Base-by-base conservation (phyloP, 176 grass and related monocot species). In the Secale cereale region DNA sequence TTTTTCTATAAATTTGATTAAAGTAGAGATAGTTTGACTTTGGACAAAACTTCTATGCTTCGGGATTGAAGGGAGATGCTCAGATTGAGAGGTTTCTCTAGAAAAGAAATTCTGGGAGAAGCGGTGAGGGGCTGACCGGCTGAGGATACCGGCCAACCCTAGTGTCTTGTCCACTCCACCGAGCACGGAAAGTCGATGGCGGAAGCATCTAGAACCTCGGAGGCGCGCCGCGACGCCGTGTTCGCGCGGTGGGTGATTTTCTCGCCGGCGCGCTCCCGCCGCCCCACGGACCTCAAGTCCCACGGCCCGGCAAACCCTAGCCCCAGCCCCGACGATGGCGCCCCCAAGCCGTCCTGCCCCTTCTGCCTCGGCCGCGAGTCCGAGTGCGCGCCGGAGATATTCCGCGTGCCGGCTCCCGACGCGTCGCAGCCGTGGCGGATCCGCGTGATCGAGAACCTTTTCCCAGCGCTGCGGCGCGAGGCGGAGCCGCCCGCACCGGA, bases 381-480 rank as follows among this genome's bases (percentile, higher is more conserved):
- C 60, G 97, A 99, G 84, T 99, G 93, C 79, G 91, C 97, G 7
- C 97, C 97, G 14, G 85, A 99, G 88, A 99, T 99, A 82, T 99
- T 99, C 81, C 94, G 97, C 43, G 60, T 95, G 3, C 89, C 83
- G 48, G 37, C 69, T 35, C 52, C 59, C 75, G 88, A 43, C 3
- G 33, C 8, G 12, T 4, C 85, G 11, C 60, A 80, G 3, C 65
- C 85, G 12, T 96, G 97, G 97, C 92, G 89, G 86, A 91, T 99
- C 87, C 91, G 94, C 22, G 91, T 99, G 37, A 99, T 96, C 76
- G 91, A 99, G 97, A 99, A 99, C 75, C 88, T 96, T 11, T 96
- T 92, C 74, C 93, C 91, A 6, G 94, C 97, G 39, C 88, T 96
- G 43, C 88, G 88, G 81, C 97, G 93, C 57, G 97, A 99, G 74